Evolutionary conservation across 2,329 filamentous ascomycete genomes (phyloP).

Genomic region (Talaromyces sp.): DNA sequence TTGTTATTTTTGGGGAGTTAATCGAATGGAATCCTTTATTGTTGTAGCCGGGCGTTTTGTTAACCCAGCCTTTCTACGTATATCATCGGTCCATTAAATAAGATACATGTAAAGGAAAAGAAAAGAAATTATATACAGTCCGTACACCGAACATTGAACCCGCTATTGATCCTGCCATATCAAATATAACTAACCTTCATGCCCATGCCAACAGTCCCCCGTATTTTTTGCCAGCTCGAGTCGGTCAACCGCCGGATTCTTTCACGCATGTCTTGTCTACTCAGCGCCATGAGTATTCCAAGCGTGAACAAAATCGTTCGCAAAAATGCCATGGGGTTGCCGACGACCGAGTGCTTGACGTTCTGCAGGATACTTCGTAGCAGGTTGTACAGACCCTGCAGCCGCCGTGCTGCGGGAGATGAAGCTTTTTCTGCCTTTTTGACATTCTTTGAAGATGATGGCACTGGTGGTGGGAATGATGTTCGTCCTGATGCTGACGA

Average conservation of each 20-base stretch:
- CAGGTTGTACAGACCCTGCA: constrained; percentile 39
- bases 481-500: constrained; percentile 16
- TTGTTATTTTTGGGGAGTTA: no score
- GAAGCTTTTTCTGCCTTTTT: constrained; percentile 34
- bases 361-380: constrained; percentile 47
- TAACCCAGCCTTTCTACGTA: no score
- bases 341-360: constrained; percentile 47
- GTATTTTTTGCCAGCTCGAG: constrained; percentile 73
- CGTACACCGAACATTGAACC: neutral
- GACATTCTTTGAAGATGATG: constrained; percentile 30
- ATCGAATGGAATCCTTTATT: no score
- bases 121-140: neutral
- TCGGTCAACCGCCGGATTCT: constrained; percentile 64
- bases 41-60: no score
- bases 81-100: neutral
- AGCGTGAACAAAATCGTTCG: constrained; percentile 71
- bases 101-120: neutral
- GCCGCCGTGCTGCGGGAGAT: constrained; percentile 29
- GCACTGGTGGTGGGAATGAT: constrained; percentile 23
- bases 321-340: constrained; percentile 51
- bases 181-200: constrained; percentile 96
- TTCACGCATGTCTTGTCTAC: constrained; percentile 68
- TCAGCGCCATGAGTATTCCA: constrained; percentile 70
- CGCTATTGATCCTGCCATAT: neutral
- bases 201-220: constrained; percentile 86